Base-by-base conservation (phyloP, 306 rosid genomes). In the Vachellia pachyceras region DNA sequence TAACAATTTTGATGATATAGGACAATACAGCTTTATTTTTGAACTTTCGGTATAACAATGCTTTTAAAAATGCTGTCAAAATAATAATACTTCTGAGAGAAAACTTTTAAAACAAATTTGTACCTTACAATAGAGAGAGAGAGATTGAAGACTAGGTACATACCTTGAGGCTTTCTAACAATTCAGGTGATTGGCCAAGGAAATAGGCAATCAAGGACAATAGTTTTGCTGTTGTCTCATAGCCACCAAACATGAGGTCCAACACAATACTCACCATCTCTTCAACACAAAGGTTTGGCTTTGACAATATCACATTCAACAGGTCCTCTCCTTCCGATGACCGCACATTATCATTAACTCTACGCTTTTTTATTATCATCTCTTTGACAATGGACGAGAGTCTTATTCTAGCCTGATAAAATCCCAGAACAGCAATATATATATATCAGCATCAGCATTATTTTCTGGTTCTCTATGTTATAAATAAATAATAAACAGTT, bases 241-340 rank as follows among this genome's bases (percentile, higher is more conserved):
- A 94, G 15, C 98, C 97, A n/a, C 95, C 97, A 44, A 91, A 82
- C 91, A 94, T 82, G 73, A 94, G 82, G 83, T 94, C 98, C 85
- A 94, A 55, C 33, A 88, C 89, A 74, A 89, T 50, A 79, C 90
- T 86, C 82, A 89, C 86, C 63, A 42, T 91, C 85, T 91, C 98
- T 68, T 91, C 98, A 72, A 86, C 86, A 63, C 77, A 52, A 22
- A 94, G 85, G 66, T 78, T 85, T 77, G 83, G 45, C 72, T 90
- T 90, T 46, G 88, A 80, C 85, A 94, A 55, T 65, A 94, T 80
- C 86, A 83, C 80, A 72, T 90, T 83, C 71, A 94, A 83, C 29
- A 85, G 88, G 82, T 86, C 87, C 55, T 74, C 91, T 78, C 60
- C 83, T 65, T 70, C 86, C 14, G 0, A 25, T 7, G 71, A 22